Evolutionary conservation across 192 early-diverging fungal species (phyloP).

Genomic region (Linnemannia schmuckeri): DNA sequence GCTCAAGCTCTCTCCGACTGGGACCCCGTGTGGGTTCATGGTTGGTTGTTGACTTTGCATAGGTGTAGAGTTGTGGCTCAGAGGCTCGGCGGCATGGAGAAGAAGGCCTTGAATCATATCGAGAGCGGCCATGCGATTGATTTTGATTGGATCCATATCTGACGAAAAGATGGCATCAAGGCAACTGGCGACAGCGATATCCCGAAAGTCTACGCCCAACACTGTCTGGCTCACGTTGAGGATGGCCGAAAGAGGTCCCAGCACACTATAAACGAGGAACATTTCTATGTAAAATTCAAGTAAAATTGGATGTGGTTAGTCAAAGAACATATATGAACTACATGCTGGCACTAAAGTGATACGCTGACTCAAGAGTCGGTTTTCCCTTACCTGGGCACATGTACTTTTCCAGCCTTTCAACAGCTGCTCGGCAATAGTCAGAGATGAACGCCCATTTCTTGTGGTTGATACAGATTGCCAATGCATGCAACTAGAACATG

Average conservation of each 20-base stretch:
- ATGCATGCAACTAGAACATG: conserved; percentile 24
- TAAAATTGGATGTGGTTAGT: neutral
- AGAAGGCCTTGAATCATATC: conserved; percentile 52
- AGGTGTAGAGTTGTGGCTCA: neutral
- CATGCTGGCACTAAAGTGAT: neutral
- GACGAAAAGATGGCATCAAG: conserved; percentile 39
- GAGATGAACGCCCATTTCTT: conserved; percentile 45
- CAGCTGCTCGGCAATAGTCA: conserved; percentile 33
- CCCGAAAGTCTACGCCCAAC: conserved; percentile 32
- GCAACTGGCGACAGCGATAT: conserved; percentile 21
- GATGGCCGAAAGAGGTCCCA: conserved; percentile 37
- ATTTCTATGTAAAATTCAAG: conserved; percentile 14
- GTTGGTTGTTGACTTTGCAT: conserved; percentile 2
- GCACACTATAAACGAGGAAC: conserved; percentile 39
- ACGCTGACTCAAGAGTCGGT: no score
- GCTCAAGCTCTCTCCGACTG: neutral
- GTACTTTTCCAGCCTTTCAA: conserved; percentile 17
- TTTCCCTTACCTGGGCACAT: conserved; percentile 21
- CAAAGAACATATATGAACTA: neutral
- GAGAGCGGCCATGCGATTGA: conserved; percentile 34
- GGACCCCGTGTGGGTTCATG: neutral
- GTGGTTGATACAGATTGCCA: conserved; percentile 38
- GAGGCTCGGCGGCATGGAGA: conserved; percentile 9
- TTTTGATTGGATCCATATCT: conserved; percentile 25
- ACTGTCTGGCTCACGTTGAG: conserved; percentile 15